Evolutionary conservation across 768 basidiomycete genomes (phyloP).

Genomic region (Phlebiopsis flavidoalba): DNA sequence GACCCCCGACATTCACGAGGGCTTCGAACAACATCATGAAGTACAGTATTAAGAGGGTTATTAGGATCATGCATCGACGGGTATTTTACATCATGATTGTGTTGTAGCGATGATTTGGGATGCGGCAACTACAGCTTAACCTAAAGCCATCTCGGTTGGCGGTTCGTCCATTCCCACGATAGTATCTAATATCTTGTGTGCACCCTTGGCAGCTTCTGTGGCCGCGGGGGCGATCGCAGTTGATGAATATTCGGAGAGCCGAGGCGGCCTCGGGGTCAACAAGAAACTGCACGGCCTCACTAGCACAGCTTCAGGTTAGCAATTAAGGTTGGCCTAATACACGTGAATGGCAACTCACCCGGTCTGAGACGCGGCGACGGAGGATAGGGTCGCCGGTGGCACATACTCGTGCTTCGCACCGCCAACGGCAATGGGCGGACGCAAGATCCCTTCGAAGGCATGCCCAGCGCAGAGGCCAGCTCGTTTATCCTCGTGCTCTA

Average conservation of each 20-base stretch:
- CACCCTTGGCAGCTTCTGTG: constrained; percentile 9
- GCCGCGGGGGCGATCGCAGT: constrained; percentile 5
- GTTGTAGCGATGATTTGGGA: too few species aligned
- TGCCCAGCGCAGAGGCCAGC: constrained; percentile 57
- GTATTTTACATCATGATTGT: too few species aligned
- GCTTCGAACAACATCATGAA: too few species aligned
- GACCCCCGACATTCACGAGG: too few species aligned
- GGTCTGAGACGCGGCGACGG: constrained; percentile 45
- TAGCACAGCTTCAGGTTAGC: background rate
- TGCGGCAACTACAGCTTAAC: background rate
- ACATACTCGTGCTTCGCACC: constrained; percentile 53
- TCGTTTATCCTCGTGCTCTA: constrained; percentile 53
- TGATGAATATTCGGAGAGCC: constrained; percentile 4
- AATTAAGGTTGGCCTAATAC: background rate
- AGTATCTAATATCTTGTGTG: constrained; percentile 18
- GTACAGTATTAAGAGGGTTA: too few species aligned
- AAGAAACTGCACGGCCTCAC: constrained; percentile 18
- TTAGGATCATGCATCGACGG: too few species aligned
- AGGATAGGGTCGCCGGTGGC: constrained; percentile 55
- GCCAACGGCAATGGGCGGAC: constrained; percentile 57
- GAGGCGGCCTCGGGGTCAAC: constrained; percentile 19
- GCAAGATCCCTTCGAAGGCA: constrained; percentile 58
- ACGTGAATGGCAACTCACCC: constrained; percentile 21
- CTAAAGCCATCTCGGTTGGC: constrained; percentile 15
- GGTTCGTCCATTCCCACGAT: constrained; percentile 24